Conservation (phyloP, 768 basidiomycete species). For the Tylopilus sp. region DNA sequence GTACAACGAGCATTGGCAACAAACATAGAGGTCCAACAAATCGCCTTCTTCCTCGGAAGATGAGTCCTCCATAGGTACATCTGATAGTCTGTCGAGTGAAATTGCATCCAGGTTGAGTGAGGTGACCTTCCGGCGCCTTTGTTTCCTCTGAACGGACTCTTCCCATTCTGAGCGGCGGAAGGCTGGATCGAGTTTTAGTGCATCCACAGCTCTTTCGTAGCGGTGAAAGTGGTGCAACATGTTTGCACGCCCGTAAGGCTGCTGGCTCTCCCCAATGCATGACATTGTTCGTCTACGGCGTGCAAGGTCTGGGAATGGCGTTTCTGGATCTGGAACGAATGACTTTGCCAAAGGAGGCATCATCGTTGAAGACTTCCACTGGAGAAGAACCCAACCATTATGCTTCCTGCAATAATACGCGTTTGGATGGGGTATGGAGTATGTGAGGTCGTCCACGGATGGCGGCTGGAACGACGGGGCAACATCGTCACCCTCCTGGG, state of each 20-base stretch:
- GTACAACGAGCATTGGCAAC: slow-evolving; percentile 80
- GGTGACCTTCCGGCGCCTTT: slow-evolving; percentile 50
- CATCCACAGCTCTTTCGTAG: slow-evolving; percentile 67
- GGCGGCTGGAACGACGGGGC: slow-evolving; percentile 36
- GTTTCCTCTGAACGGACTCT: slow-evolving; percentile 45
- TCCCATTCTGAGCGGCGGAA: slow-evolving; percentile 61
- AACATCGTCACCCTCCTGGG: slow-evolving; percentile 18
- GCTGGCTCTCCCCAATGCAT: slow-evolving; percentile 53
- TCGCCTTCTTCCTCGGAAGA: slow-evolving; percentile 42
- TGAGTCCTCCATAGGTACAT: slow-evolving; percentile 32
- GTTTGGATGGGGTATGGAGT: slow-evolving; percentile 74
- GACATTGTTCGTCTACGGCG: slow-evolving; percentile 47
- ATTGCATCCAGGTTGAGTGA: slow-evolving; percentile 33
- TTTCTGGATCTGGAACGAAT: slow-evolving; percentile 40
- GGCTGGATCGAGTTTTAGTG: slow-evolving; percentile 63
- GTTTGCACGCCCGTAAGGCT: slow-evolving; percentile 46
- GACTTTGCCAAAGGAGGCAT: slow-evolving; percentile 59
- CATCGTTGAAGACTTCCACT: slow-evolving; percentile 62
- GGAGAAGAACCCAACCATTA: slow-evolving; percentile 78
- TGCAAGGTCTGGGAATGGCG: slow-evolving; percentile 52
- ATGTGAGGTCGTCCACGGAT: slow-evolving; percentile 61
- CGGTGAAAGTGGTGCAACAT: slow-evolving; percentile 80
- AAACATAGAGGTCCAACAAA: slow-evolving; percentile 74
- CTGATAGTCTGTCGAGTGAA: slow-evolving; percentile 21
- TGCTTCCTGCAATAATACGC: slow-evolving; percentile 82